Conservation (phyloP, 768 basidiomycete genomes). For the Amanita pseudoporphyria region DNA sequence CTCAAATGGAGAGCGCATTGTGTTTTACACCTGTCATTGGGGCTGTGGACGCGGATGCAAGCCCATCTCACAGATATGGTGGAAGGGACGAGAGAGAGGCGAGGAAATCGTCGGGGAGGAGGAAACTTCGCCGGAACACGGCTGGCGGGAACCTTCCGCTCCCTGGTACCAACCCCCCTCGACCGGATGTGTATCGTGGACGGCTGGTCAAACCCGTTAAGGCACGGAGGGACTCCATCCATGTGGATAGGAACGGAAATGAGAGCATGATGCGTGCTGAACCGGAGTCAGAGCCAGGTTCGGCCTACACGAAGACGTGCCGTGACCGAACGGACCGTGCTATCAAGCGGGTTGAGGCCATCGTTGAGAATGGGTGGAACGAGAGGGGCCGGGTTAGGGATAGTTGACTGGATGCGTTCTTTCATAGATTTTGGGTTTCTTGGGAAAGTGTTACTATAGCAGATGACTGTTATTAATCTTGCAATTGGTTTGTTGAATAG, state of each 20-base stretch:
- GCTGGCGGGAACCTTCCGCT: too few relatives aligned
- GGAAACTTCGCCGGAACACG: neutral
- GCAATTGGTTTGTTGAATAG: too few relatives aligned
- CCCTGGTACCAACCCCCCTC: conserved; percentile 9
- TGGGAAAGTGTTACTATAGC: too few relatives aligned
- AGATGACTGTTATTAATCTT: too few relatives aligned
- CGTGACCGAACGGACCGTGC: conserved; percentile 15
- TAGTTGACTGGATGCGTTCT: too few relatives aligned
- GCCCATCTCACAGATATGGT: neutral
- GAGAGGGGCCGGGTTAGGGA: conserved; percentile 11
- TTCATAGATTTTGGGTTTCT: too few relatives aligned
- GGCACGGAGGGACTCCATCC: neutral
- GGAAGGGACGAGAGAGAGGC: conserved; percentile 1
- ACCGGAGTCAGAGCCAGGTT: neutral
- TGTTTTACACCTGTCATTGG: conserved; percentile 36
- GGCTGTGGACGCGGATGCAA: conserved; percentile 1
- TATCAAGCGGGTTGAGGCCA: conserved; percentile 24
- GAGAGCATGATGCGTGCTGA: neutral
- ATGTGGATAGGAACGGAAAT: neutral
- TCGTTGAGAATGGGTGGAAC: conserved; percentile 26
- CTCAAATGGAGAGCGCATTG: conserved; percentile 43
- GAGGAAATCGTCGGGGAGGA: neutral
- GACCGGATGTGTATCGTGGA: conserved; percentile 10
- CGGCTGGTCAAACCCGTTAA: conserved; percentile 3
- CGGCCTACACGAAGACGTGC: conserved; percentile 10